Evolutionary conservation across 169 alveolate genomes (phyloP).

Genomic region (Plasmodium falciparum): DNA sequence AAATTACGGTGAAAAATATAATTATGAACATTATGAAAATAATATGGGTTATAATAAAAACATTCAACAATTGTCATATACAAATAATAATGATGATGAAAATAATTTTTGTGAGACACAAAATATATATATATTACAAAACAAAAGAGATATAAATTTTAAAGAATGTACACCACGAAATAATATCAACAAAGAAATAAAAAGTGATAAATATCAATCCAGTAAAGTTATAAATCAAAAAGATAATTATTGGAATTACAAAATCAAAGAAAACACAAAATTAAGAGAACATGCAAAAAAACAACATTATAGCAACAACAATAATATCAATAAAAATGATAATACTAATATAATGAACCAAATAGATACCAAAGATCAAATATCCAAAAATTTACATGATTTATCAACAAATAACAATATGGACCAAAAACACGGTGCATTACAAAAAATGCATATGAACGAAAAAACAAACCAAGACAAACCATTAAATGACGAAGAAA

Average conservation of each 20-base stretch:
- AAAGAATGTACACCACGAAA: neutral
- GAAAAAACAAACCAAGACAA: neutral
- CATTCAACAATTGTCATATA: neutral
- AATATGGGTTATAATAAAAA: too few species aligned
- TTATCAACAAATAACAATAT: neutral
- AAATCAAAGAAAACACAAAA: too few species aligned
- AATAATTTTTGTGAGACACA: constrained; percentile 16
- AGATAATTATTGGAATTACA: too few species aligned
- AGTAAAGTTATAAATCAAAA: too few species aligned
- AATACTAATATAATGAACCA: neutral
- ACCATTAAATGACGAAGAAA: neutral
- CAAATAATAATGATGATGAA: neutral
- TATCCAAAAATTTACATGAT: neutral
- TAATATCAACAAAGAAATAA: neutral
- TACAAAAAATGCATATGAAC: constrained; percentile 12
- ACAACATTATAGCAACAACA: neutral
- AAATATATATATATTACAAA: neutral
- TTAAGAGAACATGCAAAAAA: neutral
- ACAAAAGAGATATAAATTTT: neutral
- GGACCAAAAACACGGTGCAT: neutral
- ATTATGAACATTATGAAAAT: constrained; percentile 3
- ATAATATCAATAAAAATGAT: neutral
- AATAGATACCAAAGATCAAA: neutral
- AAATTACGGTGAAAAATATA: constrained; percentile 2
- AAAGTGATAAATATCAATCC: neutral